Conservation (phyloP, 495 filamentous ascomycete species). For the Astrocystis sublimbata region DNA sequence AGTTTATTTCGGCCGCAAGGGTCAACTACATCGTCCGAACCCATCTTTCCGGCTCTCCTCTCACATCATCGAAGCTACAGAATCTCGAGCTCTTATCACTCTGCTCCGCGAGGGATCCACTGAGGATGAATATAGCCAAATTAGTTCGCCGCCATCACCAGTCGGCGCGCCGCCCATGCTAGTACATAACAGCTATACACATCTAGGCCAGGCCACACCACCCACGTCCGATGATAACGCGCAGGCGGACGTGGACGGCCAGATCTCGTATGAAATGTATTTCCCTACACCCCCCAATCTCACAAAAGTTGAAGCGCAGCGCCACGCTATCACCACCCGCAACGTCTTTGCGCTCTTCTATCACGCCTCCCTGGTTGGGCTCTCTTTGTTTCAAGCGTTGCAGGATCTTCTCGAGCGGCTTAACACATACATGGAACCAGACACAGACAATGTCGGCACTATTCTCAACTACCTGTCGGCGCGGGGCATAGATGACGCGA, state of each 20-base stretch:
- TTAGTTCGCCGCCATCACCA: constrained; percentile 47
- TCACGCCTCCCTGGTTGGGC: constrained; percentile 58
- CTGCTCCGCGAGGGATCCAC: constrained; percentile 55
- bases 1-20: constrained; percentile 54
- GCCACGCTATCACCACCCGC: constrained; percentile 60
- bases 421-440: constrained; percentile 52
- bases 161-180: constrained; percentile 45
- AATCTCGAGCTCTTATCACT: constrained; percentile 54
- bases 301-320: constrained; percentile 47
- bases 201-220: constrained; percentile 41
- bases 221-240: constrained; percentile 47
- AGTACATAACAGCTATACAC: constrained; percentile 33
- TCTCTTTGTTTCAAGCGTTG: constrained; percentile 59
- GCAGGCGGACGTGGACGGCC: constrained; percentile 46
- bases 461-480: constrained; percentile 59
- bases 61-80: constrained; percentile 55
- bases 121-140: constrained; percentile 38
- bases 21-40: constrained; percentile 43
- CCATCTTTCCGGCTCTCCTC: constrained; percentile 61
- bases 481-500: constrained; percentile 65
- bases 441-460: constrained; percentile 46
- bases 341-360: constrained; percentile 65
- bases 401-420: constrained; percentile 58
- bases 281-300: constrained; percentile 53
- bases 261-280: constrained; percentile 60